A percentile compares a stretch with the other conserved stretches of the same genome.
These are phyloP conservation scores for Gossypium australe DNA, from an alignment of 345 rosid species.

Conservation along the genomic window DNA sequence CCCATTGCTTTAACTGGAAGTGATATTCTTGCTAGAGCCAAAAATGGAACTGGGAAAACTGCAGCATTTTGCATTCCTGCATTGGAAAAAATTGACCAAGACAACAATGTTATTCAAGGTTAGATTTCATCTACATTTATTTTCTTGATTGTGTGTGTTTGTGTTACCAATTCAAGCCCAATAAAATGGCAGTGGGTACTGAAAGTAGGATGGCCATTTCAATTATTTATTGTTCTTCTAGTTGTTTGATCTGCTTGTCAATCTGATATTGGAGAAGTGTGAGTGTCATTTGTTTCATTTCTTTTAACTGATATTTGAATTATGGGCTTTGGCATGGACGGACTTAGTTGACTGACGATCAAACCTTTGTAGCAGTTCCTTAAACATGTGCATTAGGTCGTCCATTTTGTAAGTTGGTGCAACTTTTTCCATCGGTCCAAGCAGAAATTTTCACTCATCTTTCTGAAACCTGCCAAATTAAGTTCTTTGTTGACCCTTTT, in stretches of 20 bases:
- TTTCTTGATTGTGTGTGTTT: neutral
- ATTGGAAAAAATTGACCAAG: slow-evolving; percentile 93
- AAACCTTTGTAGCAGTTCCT: neutral
- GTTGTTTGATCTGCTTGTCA: slow-evolving; percentile 3
- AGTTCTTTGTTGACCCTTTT: neutral
- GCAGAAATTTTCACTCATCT: neutral
- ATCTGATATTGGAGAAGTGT: neutral
- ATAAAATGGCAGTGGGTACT: neutral
- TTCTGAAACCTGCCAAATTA: neutral
- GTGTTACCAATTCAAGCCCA: neutral
- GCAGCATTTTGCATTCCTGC: slow-evolving; percentile 99
- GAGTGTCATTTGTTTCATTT: neutral
- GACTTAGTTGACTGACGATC: neutral
- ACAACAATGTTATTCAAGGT: slow-evolving; percentile 96
- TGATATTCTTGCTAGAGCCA: slow-evolving; percentile 99
- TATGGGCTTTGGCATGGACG: neutral
- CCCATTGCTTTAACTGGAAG: slow-evolving; percentile 99
- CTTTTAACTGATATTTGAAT: neutral
- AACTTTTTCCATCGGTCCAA: neutral
- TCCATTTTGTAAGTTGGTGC: neutral
- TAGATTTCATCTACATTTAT: slow-evolving; percentile 1
- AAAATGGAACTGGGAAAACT: slow-evolving; percentile 98
- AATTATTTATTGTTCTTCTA: neutral
- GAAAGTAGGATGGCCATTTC: neutral
- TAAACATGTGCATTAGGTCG: neutral